These are phyloP conservation scores for Botryotinia narcissicola DNA, from an alignment of 2,329 filamentous ascomycete species.

Conservation along the genomic window DNA sequence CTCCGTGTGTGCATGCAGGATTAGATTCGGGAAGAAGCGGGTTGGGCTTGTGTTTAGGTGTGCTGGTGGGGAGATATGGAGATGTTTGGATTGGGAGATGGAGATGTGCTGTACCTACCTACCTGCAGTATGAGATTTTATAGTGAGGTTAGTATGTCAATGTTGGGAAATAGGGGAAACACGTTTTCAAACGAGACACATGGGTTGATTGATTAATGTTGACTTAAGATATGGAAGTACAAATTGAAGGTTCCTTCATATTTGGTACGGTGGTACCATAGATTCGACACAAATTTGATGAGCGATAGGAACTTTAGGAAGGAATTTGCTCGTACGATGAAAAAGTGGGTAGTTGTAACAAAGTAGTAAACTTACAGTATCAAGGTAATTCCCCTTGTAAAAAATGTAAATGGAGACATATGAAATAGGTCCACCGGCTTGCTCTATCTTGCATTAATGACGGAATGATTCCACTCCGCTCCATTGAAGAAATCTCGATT, in stretches of 20 bases:
- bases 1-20: background rate
- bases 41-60: background rate
- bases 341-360: constrained; percentile 5
- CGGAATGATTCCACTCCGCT: constrained; percentile 6
- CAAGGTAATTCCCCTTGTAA: background rate
- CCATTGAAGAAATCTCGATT: background rate
- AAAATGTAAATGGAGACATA: background rate
- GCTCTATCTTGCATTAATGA: constrained; percentile 10
- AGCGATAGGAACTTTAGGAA: background rate
- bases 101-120: background rate
- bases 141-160: background rate
- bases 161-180: background rate
- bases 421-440: background rate
- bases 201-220: background rate
- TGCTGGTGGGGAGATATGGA: constrained; percentile 11
- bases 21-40: constrained; percentile 12
- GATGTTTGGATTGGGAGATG: background rate
- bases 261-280: background rate
- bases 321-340: constrained; percentile 2
- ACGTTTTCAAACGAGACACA: background rate
- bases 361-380: background rate
- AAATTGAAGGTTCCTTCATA: background rate
- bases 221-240: background rate
- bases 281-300: background rate
- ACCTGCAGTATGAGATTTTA: background rate